Evolutionary conservation across 2,329 filamentous ascomycete species (phyloP), one percentile per base, ranked within the genome.

Genomic region (Albifimbria verrucaria): DNA sequence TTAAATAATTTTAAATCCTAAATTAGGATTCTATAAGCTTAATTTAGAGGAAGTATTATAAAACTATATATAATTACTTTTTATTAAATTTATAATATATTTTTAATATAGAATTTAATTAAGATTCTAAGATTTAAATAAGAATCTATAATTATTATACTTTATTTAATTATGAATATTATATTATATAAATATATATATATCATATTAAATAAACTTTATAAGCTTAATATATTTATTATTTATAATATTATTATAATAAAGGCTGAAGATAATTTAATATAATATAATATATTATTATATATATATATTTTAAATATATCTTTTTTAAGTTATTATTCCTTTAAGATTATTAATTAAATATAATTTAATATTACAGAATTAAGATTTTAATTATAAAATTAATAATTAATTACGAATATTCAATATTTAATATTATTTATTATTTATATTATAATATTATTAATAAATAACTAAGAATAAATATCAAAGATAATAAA

Each of bases 401-500:
- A 42, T 48, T 20, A 55, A 44, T 28, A 10, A 24, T 32, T 43
- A 28, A 45, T 7, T 44, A 42, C 25, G 26, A 39, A n/a, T 26
- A 49, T 23, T 22, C 20, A 24, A 21, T n/a, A n/a, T n/a, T n/a
- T n/a, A n/a, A n/a, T n/a, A n/a, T n/a, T n/a, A n/a, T n/a, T n/a
- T n/a, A n/a, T n/a, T n/a, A n/a, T n/a, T n/a, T 36, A 36, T 36
- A 36, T n/a, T 36, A 10, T 36, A 36, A 10, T 28, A 39, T 21
- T 49, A 39, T 55, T 46, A 43, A 12, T 43, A 32, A 52, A 24
- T 49, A 25, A 41, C 15, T 52, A 23, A 48, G 25, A 28, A 28
- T 52, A 51, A n/a, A 45, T 52, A 49, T n/a, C 45, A 32, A 9
- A 32, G 15, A 7, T 28, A 25, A n/a, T 20, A 49, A 52, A 50